A percentile compares a stretch with the other conserved stretches of the same genome.
Evolutionary conservation across 2,329 filamentous ascomycete species (phyloP).

Genomic region (Cladosporium austrohemisphaericum): DNA sequence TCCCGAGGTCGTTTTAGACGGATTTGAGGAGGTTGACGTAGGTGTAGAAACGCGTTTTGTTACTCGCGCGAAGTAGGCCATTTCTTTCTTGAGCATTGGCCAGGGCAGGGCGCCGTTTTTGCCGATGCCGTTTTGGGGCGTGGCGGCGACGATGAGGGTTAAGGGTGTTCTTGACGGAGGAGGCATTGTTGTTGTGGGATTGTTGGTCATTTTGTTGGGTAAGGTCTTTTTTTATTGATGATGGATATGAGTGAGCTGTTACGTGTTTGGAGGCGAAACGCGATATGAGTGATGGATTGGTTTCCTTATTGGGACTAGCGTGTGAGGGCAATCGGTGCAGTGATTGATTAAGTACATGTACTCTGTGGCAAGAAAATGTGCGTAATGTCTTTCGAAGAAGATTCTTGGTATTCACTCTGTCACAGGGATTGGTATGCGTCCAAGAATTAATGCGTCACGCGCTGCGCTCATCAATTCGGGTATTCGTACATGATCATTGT

Average conservation of each 20-base stretch:
- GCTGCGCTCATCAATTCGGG: not conserved
- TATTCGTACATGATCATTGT: not conserved
- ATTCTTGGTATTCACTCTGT: no score
- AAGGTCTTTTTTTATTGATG: no score
- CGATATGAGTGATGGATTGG: no score
- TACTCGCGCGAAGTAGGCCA: constrained; percentile 90
- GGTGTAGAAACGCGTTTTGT: constrained; percentile 66
- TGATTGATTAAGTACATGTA: not conserved
- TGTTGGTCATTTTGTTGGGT: not conserved
- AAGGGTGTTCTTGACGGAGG: constrained; percentile 39
- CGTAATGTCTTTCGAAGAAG: not conserved
- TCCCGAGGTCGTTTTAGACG: constrained; percentile 25
- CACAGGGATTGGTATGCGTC: no score
- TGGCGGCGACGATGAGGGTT: constrained; percentile 91
- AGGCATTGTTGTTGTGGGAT: constrained; percentile 1
- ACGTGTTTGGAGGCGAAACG: no score
- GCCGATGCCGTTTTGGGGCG: constrained; percentile 84
- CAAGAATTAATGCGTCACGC: no score
- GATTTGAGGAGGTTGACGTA: constrained; percentile 34
- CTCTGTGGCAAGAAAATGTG: not conserved
- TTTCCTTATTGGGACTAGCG: not conserved
- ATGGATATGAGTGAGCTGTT: no score
- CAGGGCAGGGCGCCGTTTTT: constrained; percentile 75
- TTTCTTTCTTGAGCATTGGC: constrained; percentile 83
- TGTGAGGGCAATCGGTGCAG: not conserved